Conservation (phyloP, 116 monocot species). For the Iris pallida region DNA sequence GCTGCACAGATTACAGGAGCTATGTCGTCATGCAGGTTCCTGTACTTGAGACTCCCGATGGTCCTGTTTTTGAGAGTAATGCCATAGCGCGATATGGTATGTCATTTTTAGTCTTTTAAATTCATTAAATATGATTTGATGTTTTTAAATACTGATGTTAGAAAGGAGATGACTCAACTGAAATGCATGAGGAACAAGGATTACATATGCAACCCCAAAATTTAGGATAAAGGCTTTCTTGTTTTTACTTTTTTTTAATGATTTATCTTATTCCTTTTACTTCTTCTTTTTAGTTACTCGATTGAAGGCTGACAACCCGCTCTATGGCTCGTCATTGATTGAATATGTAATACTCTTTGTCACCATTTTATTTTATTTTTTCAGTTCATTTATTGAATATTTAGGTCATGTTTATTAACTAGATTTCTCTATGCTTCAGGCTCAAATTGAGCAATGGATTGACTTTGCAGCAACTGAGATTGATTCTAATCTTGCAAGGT, state of each 20-base stretch:
- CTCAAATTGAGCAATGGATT: constrained; percentile 83
- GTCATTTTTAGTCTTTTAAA: not conserved
- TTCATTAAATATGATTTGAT: too few relatives aligned
- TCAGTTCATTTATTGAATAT: too few relatives aligned
- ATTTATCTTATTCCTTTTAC: not conserved
- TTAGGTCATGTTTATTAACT: too few relatives aligned
- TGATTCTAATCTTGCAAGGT: constrained; percentile 51
- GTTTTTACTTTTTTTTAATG: not conserved
- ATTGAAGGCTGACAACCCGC: constrained; percentile 63
- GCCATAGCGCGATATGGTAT: constrained; percentile 66
- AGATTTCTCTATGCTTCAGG: constrained; percentile 21
- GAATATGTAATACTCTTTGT: constrained; percentile 59
- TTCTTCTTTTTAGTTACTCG: constrained; percentile 40
- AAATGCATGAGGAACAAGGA: too few relatives aligned
- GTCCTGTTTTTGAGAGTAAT: constrained; percentile 82
- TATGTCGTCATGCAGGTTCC: constrained; percentile 43
- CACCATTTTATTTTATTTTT: not conserved
- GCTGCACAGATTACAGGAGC: not conserved
- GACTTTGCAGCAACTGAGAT: constrained; percentile 71
- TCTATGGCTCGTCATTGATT: constrained; percentile 69
- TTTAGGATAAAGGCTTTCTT: not conserved
- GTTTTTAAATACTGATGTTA: too few relatives aligned
- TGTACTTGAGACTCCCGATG: constrained; percentile 81
- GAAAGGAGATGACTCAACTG: too few relatives aligned
- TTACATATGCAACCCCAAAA: too few relatives aligned